Base-by-base conservation (phyloP, 306 rosid genomes). In the Hippophae gyantsensis region DNA sequence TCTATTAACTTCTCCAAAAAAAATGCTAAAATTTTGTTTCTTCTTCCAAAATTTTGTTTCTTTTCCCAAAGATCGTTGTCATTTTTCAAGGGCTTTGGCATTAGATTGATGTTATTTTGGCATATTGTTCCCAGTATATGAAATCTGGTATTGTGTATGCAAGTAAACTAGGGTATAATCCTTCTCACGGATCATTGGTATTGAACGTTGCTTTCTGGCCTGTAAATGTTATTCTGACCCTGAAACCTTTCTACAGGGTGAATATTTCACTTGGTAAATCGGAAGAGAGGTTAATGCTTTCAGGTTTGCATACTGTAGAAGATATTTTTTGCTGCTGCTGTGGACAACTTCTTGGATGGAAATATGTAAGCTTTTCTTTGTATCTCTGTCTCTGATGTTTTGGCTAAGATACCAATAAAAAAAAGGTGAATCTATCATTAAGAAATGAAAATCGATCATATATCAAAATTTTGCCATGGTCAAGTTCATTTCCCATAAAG, bases 281-380 rank as follows among this genome's bases (percentile, higher is more conserved):
- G 60, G 85, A 75, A 69, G 95, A 84, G 57, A 77, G 90, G 69
- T 8, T 59, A 54, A 87, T 90, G 97, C n/a, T 79, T 49, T 84
- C 95, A 57, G 95, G 95, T 56, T 41, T 76, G 77, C 94, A 90
- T 68, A 90, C 90, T 1, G 97, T 87, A 61, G 87, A 87, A 83
- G 97, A 90, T 70, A 76, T 83, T 60, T 81, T 79, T 70, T 87
- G 95, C 71, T 85, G 94, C 81, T 69, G 84, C 75, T 90, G 94
- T 48, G 95, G 95, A 59, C 90, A 87, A 73, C 56, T 81, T 70
- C 85, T 90, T 69, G 94, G 97, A 48, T 90, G 95, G 97, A 90
- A 83, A 90, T 90, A 90, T 83, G 95, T 84, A 74, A 79, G 87
- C 47, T 77, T 73, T 76, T 66, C 25, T 51, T 51, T 5, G 7